Base-by-base conservation (phyloP, 2,329 filamentous ascomycete species). In the Blastomyces emzantsi region DNA sequence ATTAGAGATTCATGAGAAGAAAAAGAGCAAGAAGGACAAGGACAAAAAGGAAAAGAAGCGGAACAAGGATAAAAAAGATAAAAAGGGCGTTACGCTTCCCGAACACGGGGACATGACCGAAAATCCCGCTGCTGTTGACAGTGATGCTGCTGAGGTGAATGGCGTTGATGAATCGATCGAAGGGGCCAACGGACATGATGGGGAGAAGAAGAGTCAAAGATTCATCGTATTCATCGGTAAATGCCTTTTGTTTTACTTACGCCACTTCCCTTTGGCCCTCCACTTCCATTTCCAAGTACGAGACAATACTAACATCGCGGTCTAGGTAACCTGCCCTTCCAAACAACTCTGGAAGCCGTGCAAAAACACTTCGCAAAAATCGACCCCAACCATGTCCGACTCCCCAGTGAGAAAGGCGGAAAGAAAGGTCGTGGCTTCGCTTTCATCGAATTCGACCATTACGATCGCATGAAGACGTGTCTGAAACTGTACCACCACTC, bases 381-480 rank as follows among this genome's bases (percentile, higher is more conserved):
- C 67, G 78, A 85, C 60, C 90, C 90, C 9, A 81, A 79, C 61
- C 82, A 83, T 1, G 82, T 94, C 60, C 90, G 93, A 28, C 87
- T 90, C 66, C 85, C 90, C 58, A 90, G 87, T 62, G 83, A 89
- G 70, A 85, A 86, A 68, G 79, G 80, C 62, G 80, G 83, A 15
- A 81, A 80, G 62, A 85, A 86, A 67, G 88, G 85, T 71, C 88
- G 88, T 69, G 90, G 91, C 45, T 88, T 89, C 70, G 91, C 90
- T 6, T 96, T 97, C 75, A 81, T 97, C 69, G 93, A 97, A 76
- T 97, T 97, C 73, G 86, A 86, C 67, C 83, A 86, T 69, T 95
- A 87, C 77, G 89, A 92, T 76, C 86, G 89, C 73, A 95, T 96
- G 91, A 90, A 95, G 81, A 94, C 90, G 41, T 96, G 91, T 73